phyloP scores from a whole-genome alignment of 2,329 filamentous ascomycete genomes.

The Ophiocordyceps camponoti-saundersi region DNA sequence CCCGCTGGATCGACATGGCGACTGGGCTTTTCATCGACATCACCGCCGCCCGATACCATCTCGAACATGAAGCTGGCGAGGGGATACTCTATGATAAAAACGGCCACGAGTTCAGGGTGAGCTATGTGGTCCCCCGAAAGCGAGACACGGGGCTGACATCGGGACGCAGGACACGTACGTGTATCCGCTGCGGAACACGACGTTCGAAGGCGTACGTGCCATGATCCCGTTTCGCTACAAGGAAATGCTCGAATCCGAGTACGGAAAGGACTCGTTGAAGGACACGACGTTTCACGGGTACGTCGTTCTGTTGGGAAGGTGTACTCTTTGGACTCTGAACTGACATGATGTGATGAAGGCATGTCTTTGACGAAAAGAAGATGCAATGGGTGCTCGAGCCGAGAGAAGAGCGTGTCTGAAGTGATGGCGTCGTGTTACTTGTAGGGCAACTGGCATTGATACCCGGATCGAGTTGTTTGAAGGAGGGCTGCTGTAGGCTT shows the following conservation, averaged over 20 bases:
- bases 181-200: constrained; percentile 51
- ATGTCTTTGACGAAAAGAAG: constrained; percentile 21
- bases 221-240: constrained; percentile 49
- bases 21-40: constrained; percentile 33
- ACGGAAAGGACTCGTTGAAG: constrained; percentile 31
- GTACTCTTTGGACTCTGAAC: not conserved
- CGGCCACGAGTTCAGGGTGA: constrained; percentile 30
- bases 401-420: not conserved
- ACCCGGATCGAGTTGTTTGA: not conserved
- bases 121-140: not conserved
- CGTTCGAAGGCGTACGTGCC: constrained; percentile 48
- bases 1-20: constrained; percentile 29
- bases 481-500: no score
- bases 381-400: constrained; percentile 14
- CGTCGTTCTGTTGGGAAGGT: not conserved
- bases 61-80: constrained; percentile 21
- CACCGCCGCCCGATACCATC: constrained; percentile 30
- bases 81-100: constrained; percentile 33
- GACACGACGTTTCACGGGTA: constrained; percentile 35
- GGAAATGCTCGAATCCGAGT: constrained; percentile 41
- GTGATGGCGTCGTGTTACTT: not conserved
- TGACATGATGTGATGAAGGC: constrained; percentile 12
- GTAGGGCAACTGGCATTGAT: not conserved
- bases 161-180: constrained; percentile 33
- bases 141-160: not conserved